Conservation (phyloP, 2,329 filamentous ascomycete species). For the Plenodomus tracheiphilus region DNA sequence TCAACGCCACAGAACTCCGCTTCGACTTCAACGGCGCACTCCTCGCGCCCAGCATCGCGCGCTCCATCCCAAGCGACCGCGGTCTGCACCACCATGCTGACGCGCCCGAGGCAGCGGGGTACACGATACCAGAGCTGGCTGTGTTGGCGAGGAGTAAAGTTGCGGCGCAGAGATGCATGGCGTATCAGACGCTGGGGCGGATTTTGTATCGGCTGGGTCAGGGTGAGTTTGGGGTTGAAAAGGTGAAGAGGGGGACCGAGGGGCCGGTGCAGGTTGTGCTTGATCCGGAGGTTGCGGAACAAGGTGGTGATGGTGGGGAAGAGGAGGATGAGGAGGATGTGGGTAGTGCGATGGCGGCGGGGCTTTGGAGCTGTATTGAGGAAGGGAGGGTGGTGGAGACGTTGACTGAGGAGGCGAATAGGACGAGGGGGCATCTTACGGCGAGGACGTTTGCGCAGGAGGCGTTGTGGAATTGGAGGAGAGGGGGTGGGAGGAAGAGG, state of each 20-base stretch:
- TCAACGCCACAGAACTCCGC: constrained; percentile 77
- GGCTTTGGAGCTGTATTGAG: constrained; percentile 80
- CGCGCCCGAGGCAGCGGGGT: constrained; percentile 90
- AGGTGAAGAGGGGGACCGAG: constrained; percentile 40
- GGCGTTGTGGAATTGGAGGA: constrained; percentile 83
- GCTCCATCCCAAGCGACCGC: constrained; percentile 72
- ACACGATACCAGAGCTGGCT: constrained; percentile 86
- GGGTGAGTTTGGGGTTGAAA: constrained; percentile 67
- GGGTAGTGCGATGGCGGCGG: constrained; percentile 61
- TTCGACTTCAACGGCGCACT: constrained; percentile 86
- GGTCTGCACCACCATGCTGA: constrained; percentile 93
- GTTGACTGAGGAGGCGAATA: constrained; percentile 73
- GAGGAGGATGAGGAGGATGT: constrained; percentile 35
- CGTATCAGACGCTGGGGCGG: constrained; percentile 87
- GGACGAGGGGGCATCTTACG: constrained; percentile 72
- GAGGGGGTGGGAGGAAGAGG: constrained; percentile 67
- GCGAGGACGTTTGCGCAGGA: constrained; percentile 85
- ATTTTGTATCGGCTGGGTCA: constrained; percentile 81
- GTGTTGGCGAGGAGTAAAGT: constrained; percentile 79
- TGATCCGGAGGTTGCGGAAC: too few relatives aligned
- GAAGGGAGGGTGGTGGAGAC: constrained; percentile 76
- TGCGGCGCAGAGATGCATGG: constrained; percentile 84
- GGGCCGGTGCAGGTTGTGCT: constrained; percentile 52
- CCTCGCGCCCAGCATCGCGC: constrained; percentile 73
- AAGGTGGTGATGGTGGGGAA: too few relatives aligned